Evolutionary conservation across 2,329 filamentous ascomycete genomes (phyloP), one percentile per base, ranked within the genome.

Genomic region (Zopfia rhizophila): DNA sequence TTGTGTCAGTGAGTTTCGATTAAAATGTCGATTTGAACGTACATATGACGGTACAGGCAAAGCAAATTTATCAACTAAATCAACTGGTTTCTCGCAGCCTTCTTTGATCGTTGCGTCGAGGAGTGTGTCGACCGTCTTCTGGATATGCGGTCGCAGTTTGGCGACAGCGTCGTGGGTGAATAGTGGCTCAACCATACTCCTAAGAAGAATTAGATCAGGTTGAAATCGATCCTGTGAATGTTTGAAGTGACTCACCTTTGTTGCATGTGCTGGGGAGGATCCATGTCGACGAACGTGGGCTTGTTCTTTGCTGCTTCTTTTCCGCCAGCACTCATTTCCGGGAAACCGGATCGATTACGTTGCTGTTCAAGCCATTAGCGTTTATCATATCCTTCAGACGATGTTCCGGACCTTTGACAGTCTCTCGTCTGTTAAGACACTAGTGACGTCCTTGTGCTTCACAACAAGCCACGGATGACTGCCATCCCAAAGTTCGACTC

Each of bases 281-380:
- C 77, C 75, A 80, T 79, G 53, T 80, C 76, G 4, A 80, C 78
- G 53, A 80, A 80, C 0, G 76, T 80, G 1, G 78, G 75, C 43
- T 73, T 76, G 25, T 72, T 75, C 51, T 78, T 77, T n/a, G 72
- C 77, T 6, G 78, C 78, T 25, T 68, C 64, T 48, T 76, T 79
- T 6, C 77, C 78, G 10, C 77, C 75, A 7, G 74, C 69, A 38
- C 65, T 72, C 38, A 80, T 69, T 49, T 80, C 78, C 0, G 77
- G 77, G 39, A 80, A 80, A 0, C 77, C 77, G 1, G 72, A 66
- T 1, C 75, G 61, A 12, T 57, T 47, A 1, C 58, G 45, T 32
- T 60, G 38, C 56, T 57, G 27, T n/a, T 10, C 28, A 5, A 22
- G 11, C 21, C 17, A 24, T 23, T 37, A 43, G 12, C 5, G n/a